A percentile compares a stretch with the other conserved stretches of the same genome.
Evolutionary conservation across 371 early-diverging fungal genomes (phyloP).

Genomic region (Mortierella sp.): DNA sequence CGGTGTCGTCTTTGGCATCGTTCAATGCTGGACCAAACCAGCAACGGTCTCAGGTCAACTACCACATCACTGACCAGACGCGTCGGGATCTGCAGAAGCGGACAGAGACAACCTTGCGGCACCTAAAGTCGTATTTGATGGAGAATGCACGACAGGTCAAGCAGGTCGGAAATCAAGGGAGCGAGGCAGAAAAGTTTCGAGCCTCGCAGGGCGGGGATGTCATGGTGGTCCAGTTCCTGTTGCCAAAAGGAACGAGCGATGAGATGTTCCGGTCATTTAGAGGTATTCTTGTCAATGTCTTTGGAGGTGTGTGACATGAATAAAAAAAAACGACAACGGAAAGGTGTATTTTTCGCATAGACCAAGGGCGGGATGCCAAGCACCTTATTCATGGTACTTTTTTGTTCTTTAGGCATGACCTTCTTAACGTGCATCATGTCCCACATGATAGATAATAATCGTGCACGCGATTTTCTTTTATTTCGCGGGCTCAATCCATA

Average conservation of each 20-base stretch:
- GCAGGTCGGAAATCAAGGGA: slow-evolving; percentile 54
- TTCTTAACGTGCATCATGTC: no score
- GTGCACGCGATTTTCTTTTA: no score
- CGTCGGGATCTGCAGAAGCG: slow-evolving; percentile 38
- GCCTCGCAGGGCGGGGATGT: slow-evolving; percentile 55
- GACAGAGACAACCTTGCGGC: slow-evolving; percentile 32
- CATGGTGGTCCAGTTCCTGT: slow-evolving; percentile 49
- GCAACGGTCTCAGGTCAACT: slow-evolving; percentile 1
- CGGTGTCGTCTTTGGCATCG: slow-evolving; percentile 22
- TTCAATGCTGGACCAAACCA: slow-evolving; percentile 18
- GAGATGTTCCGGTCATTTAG: slow-evolving; percentile 50
- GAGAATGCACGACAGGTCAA: slow-evolving; percentile 53
- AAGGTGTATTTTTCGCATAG: not conserved
- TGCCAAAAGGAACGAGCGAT: slow-evolving; percentile 47
- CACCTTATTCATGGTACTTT: no score
- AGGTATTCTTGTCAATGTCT: slow-evolving; percentile 31
- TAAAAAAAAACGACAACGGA: not conserved
- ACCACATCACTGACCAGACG: slow-evolving; percentile 43
- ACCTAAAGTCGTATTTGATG: slow-evolving; percentile 46
- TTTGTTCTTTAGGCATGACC: no score
- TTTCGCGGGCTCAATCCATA: no score
- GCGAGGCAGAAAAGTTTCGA: slow-evolving; percentile 53
- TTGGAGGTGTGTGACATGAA: slow-evolving; percentile 40
- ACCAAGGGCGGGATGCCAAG: no score
- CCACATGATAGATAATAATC: no score